A percentile compares a stretch with the other conserved stretches of the same genome.
Conservation (phyloP, 306 rosid genomes). For the Casuarina cunninghamiana region DNA sequence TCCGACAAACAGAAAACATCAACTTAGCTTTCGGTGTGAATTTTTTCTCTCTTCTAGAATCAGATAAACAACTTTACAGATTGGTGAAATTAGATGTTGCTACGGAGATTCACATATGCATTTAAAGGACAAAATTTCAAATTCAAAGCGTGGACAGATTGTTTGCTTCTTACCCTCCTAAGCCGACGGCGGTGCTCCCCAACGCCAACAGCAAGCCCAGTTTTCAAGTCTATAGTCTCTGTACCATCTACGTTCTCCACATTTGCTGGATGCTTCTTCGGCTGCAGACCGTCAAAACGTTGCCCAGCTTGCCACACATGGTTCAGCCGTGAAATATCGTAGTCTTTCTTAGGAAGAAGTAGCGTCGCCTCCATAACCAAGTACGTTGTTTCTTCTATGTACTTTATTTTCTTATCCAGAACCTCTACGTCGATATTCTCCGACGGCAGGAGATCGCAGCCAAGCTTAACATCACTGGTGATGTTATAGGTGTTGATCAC, state of each 20-base stretch:
- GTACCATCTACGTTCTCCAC: conserved; percentile 65
- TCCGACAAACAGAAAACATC: not conserved
- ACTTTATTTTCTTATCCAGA: not conserved
- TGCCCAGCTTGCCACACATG: conserved; percentile 86
- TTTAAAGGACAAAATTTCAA: not conserved
- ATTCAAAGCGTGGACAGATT: not conserved
- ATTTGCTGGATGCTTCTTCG: conserved; percentile 36
- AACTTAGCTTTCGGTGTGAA: too few species aligned
- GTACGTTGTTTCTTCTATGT: not conserved
- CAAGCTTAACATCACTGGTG: conserved; percentile 41
- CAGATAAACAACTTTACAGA: too few species aligned
- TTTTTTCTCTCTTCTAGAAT: too few species aligned
- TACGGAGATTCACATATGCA: too few species aligned
- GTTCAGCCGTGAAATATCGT: conserved; percentile 35
- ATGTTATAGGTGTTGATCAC: conserved; percentile 32
- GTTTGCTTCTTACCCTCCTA: conserved; percentile 41
- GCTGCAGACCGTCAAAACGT: conserved; percentile 9
- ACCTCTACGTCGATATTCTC: not conserved
- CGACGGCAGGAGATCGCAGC: conserved; percentile 48
- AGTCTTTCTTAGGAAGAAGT: conserved; percentile 18
- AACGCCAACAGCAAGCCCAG: not conserved
- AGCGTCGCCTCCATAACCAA: conserved; percentile 39
- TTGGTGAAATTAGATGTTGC: not conserved
- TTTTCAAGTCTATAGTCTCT: conserved; percentile 48
- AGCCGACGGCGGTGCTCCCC: conserved; percentile 35